Conservation (phyloP, 208 protist species). For the Acanthamoeba royreba region DNA sequence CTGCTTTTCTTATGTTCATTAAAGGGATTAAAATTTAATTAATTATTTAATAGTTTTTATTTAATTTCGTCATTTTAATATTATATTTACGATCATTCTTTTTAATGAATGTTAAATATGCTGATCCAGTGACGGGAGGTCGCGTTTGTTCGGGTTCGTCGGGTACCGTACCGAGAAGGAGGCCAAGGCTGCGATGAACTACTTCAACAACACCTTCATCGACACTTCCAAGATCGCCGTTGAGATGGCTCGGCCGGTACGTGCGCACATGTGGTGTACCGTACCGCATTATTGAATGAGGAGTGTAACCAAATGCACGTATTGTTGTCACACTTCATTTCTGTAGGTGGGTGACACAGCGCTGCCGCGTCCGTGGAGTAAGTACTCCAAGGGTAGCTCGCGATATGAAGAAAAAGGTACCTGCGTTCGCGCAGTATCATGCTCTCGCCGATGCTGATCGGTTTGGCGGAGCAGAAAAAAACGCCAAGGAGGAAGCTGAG, state of each 20-base stretch:
- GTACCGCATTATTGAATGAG: background rate
- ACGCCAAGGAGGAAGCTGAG: constrained; percentile 38
- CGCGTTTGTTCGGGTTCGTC: constrained; percentile 94
- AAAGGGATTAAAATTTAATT: background rate
- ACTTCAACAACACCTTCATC: constrained; percentile 93
- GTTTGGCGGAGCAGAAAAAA: background rate
- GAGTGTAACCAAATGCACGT: background rate
- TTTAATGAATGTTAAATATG: background rate
- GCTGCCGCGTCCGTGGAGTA: constrained; percentile 78
- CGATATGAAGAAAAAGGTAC: constrained; percentile 30
- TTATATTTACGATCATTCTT: background rate
- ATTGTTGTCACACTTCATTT: too few species aligned
- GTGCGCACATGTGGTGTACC: background rate
- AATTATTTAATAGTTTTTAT: background rate
- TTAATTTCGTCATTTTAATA: background rate
- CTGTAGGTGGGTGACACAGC: constrained; percentile 48
- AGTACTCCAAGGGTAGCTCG: constrained; percentile 80
- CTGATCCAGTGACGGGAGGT: constrained; percentile 64
- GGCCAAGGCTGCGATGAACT: constrained; percentile 85
- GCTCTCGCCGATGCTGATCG: background rate
- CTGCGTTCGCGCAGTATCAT: background rate
- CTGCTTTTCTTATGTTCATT: background rate
- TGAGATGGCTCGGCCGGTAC: constrained; percentile 68
- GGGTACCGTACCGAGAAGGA: constrained; percentile 87
- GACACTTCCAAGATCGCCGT: constrained; percentile 88